Base-by-base conservation (phyloP, 495 filamentous ascomycete species). In the Aspergillus haitiensis region DNA sequence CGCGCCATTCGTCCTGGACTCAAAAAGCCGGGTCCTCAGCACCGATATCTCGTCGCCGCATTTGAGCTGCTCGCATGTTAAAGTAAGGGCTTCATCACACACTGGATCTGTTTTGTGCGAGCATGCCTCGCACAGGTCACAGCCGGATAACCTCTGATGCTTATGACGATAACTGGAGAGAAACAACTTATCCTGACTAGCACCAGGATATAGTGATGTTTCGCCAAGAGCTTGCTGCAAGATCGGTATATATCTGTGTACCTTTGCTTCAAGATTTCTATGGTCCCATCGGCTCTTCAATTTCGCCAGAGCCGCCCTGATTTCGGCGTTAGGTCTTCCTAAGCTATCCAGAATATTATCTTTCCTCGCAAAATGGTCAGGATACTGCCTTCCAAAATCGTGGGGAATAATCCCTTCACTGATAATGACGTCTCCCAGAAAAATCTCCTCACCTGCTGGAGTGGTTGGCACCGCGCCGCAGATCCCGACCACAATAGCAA, bases 391-490 rank as follows among this genome's bases (percentile, higher is more conserved):
- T 12, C 72, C 72, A 48, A 70, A 63, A 46, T 73, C 71, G 51
- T 73, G 69, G 44, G 78, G 67, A 1, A 78, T 60, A 2, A 76
- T 40, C 5, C 58, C 60, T 0, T 67, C 69, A 61, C 75, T 76
- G n/a, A 81, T 70, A 11, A 80, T 53, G 0, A 80, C 76, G 59
- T 81, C 77, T 9, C 78, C 78, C 2, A 78, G 60, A 7, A 74
- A 49, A 7, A 74, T 63, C 16, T 71, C 63, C 6, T 58, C 35
- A 13, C 16, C 31, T 9, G 55, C 51, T 6, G 33, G 35, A 35
- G 32, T 10, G 3, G 68, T 42, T 3, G 72, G 70, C 5, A 68
- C 56, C 6, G 53, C 71, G 15, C 72, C 70, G 45, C 72, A 74
- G 13, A 75, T 55, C 7, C 71, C 71, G 10, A 73, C 67, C 10